phyloP scores from a whole-genome alignment of 345 rosid species.

The Psidium friedrichsthalianum region DNA sequence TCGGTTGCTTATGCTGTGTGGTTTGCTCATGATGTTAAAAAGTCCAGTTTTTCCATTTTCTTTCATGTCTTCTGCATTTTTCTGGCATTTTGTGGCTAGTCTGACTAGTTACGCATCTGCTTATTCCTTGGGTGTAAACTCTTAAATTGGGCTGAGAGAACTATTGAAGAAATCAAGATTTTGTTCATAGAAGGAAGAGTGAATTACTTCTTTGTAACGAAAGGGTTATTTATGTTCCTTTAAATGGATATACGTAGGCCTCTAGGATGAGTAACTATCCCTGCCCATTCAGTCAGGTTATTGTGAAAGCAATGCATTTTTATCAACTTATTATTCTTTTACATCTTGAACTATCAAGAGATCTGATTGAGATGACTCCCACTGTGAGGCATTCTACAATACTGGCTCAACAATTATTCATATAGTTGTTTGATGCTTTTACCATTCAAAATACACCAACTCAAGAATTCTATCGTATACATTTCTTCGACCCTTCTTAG shows the following conservation, averaged over 20 bases:
- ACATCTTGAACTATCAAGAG: neutral
- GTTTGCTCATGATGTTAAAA: neutral
- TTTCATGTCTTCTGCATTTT: neutral
- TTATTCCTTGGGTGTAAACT: neutral
- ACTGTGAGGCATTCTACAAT: neutral
- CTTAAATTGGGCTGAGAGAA: neutral
- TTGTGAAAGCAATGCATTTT: neutral
- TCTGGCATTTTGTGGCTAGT: neutral
- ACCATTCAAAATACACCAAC: neutral
- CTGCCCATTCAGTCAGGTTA: neutral
- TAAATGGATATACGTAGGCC: neutral
- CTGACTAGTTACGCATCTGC: neutral
- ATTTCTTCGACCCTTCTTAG: neutral
- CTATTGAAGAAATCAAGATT: neutral
- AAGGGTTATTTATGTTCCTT: neutral
- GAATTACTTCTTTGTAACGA: neutral
- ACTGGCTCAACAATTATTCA: neutral
- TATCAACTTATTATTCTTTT: neutral
- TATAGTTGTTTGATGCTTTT: neutral
- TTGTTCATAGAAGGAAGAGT: neutral
- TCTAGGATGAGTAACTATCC: neutral
- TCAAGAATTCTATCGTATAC: neutral
- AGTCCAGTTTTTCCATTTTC: neutral
- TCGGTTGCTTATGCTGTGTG: neutral
- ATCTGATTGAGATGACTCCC: neutral